A percentile compares a stretch with the other conserved stretches of the same genome.
These are phyloP conservation scores for Sugiyamaella chiloensis DNA, from an alignment of 805 yeast species.

Conservation along the genomic window DNA sequence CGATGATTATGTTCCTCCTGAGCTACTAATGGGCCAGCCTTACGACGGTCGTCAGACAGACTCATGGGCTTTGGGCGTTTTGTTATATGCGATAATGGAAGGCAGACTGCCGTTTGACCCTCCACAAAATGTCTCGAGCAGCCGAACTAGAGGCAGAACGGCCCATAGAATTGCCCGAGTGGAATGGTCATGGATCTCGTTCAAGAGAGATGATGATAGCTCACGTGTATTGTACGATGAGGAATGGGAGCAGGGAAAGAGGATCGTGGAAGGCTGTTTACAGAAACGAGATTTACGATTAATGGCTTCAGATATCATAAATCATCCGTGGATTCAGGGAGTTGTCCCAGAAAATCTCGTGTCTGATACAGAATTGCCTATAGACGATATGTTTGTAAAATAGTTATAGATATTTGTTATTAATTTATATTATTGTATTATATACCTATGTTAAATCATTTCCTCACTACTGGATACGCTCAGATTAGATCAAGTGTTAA, in stretches of 20 bases:
- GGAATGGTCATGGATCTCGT: conserved; percentile 81
- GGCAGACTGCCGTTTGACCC: conserved; percentile 90
- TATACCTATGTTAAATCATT: too few species aligned
- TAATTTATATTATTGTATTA: too few species aligned
- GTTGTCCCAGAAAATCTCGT: conserved; percentile 2
- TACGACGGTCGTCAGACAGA: conserved; percentile 92
- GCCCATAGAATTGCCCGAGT: conserved; percentile 90
- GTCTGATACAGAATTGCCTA: conserved; percentile 1
- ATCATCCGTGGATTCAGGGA: conserved; percentile 21
- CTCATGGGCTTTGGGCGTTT: conserved; percentile 92
- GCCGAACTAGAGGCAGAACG: conserved; percentile 49
- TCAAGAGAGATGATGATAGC: conserved; percentile 36
- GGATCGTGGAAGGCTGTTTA: conserved; percentile 49
- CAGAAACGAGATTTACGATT: conserved; percentile 47
- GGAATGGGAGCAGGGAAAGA: conserved; percentile 48
- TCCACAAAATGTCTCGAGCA: conserved; percentile 45
- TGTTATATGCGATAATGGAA: conserved; percentile 81
- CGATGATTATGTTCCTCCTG: conserved; percentile 96
- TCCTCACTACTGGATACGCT: conserved; percentile 12
- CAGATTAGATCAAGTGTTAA: conserved; percentile 23
- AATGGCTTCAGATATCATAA: conserved; percentile 26
- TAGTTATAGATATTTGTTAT: neutral
- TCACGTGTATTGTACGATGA: conserved; percentile 19
- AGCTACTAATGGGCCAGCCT: conserved; percentile 80
- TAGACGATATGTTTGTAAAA: conserved; percentile 5